Evolutionary conservation across 768 basidiomycete species (phyloP).

Genomic region (Thelephora aurantiotincta): DNA sequence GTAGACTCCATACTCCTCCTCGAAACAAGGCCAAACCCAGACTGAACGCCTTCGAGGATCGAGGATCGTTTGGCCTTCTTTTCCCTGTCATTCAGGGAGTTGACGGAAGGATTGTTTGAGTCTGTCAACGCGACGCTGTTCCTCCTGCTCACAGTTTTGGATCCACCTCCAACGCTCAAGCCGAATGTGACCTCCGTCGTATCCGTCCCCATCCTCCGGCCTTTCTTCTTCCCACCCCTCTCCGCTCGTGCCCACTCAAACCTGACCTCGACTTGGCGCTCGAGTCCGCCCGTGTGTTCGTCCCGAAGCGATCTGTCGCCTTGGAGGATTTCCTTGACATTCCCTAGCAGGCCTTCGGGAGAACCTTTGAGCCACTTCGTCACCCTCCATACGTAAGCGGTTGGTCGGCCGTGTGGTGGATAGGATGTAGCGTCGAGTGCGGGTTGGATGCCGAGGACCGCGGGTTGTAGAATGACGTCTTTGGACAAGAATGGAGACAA

Average conservation of each 20-base stretch:
- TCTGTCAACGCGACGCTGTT: not conserved
- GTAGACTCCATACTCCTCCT: slow-evolving; percentile 8
- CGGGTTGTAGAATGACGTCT: slow-evolving; percentile 20
- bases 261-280: slow-evolving; percentile 43
- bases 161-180: slow-evolving; percentile 6
- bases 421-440: slow-evolving; percentile 35
- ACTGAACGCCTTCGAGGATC: not conserved
- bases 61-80: not conserved
- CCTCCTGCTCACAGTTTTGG: not conserved
- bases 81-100: slow-evolving; percentile 2
- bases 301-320: slow-evolving; percentile 8
- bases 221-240: slow-evolving; percentile 1
- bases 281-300: slow-evolving; percentile 3
- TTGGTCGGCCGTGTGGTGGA: slow-evolving; percentile 24
- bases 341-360: slow-evolving; percentile 29
- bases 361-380: slow-evolving; percentile 58
- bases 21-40: not conserved
- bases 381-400: slow-evolving; percentile 63
- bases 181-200: slow-evolving; percentile 15
- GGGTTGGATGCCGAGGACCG: slow-evolving; percentile 59
- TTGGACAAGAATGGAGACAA: slow-evolving; percentile 3
- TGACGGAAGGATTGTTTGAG: slow-evolving; percentile 6
- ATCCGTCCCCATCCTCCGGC: slow-evolving; percentile 11
- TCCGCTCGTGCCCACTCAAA: slow-evolving; percentile 67
- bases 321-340: slow-evolving; percentile 26